Evolutionary conservation across 108 stramenopile species (phyloP).

Genomic region (Nitzschia sp.): DNA sequence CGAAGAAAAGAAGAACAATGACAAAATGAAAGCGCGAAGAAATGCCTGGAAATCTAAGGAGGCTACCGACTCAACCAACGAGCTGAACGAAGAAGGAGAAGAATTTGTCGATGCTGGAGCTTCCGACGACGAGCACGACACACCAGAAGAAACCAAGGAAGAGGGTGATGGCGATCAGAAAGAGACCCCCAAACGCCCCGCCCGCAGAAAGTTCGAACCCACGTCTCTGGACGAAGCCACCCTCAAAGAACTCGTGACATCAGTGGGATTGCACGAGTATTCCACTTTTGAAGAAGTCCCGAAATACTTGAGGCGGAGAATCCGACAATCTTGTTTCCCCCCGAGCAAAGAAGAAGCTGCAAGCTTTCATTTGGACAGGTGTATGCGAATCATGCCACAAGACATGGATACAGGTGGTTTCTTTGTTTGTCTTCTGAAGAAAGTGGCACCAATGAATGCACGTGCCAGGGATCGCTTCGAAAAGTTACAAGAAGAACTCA

Average conservation of each 20-base stretch:
- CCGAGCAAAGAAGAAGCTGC: conserved; percentile 84
- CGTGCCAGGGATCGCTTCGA: conserved; percentile 22
- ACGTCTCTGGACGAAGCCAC: conserved; percentile 58
- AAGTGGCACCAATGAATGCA: conserved; percentile 71
- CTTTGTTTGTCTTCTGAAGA: conserved; percentile 92
- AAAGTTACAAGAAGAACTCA: conserved; percentile 16
- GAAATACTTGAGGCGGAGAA: conserved; percentile 47
- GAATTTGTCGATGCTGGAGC: neutral
- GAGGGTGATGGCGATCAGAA: neutral
- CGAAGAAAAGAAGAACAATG: conserved; percentile 68
- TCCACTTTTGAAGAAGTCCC: conserved; percentile 70
- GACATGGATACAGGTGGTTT: conserved; percentile 99
- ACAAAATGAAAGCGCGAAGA: conserved; percentile 67
- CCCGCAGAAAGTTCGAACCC: conserved; percentile 35
- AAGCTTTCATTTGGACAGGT: conserved; percentile 76
- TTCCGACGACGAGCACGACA: neutral
- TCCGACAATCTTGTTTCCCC: conserved; percentile 72
- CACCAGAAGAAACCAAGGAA: neutral
- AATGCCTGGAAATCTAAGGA: conserved; percentile 35
- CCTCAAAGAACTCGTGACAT: conserved; percentile 50
- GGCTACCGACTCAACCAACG: neutral
- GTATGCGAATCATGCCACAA: conserved; percentile 94
- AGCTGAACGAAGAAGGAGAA: neutral
- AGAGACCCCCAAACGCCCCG: neutral
- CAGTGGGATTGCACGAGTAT: conserved; percentile 64